Conservation (phyloP, 2,329 filamentous ascomycete genomes). For the Fusarium beomiforme region DNA sequence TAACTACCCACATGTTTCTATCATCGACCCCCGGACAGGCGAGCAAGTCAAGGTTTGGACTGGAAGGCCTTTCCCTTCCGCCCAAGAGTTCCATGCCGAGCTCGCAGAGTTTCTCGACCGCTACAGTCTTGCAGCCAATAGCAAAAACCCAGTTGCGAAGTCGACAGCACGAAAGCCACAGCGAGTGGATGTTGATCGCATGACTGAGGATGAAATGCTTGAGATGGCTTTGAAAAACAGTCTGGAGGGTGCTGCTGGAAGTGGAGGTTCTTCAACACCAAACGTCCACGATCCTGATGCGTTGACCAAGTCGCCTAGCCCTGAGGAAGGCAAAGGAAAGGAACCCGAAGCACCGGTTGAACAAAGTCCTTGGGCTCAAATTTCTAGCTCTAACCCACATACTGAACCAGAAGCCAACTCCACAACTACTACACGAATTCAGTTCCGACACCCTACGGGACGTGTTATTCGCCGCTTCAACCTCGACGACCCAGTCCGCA, state of each 20-base stretch:
- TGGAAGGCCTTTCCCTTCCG: slow-evolving; percentile 78
- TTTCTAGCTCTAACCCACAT: slow-evolving; percentile 78
- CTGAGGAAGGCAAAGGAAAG: slow-evolving; percentile 64
- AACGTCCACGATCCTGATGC: slow-evolving; percentile 86
- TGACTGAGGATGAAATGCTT: slow-evolving; percentile 98
- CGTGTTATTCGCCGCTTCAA: slow-evolving; percentile 89
- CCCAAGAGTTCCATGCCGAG: slow-evolving; percentile 87
- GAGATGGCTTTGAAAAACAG: slow-evolving; percentile 94
- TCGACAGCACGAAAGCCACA: slow-evolving; percentile 69
- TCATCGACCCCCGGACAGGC: slow-evolving; percentile 93
- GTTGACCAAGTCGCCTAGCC: slow-evolving; percentile 73
- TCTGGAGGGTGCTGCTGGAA: slow-evolving; percentile 63
- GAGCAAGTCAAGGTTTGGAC: slow-evolving; percentile 98
- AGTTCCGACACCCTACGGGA: slow-evolving; percentile 87
- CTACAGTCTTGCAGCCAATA: slow-evolving; percentile 87
- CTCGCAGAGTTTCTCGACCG: slow-evolving; percentile 96
- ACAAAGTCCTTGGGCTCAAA: slow-evolving; percentile 69
- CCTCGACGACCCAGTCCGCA: slow-evolving; percentile 77
- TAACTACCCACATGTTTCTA: slow-evolving; percentile 94
- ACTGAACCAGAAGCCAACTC: slow-evolving; percentile 79
- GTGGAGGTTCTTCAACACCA: slow-evolving; percentile 52
- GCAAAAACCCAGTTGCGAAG: slow-evolving; percentile 91
- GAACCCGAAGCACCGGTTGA: slow-evolving; percentile 51
- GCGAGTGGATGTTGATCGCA: slow-evolving; percentile 79
- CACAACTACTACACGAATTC: slow-evolving; percentile 83